A percentile compares a stretch with the other conserved stretches of the same genome.
Conservation (phyloP, 1,139 yeast species). For the Nakaseomyces delphensis region DNA sequence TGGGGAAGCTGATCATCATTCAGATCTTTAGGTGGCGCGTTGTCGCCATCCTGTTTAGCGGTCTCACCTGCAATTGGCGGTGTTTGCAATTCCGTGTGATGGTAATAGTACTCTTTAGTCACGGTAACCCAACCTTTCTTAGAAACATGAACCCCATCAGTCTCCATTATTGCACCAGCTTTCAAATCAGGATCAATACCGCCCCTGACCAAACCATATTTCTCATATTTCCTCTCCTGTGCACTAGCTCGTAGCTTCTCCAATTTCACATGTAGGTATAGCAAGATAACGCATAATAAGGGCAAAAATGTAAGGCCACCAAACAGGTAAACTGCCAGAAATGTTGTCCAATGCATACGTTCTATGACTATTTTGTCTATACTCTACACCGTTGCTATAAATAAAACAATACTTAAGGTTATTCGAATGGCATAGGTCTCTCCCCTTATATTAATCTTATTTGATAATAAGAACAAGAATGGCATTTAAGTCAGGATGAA, state of each 20-base stretch:
- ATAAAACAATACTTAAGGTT: neutral
- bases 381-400: too few species aligned
- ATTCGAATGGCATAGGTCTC: too few species aligned
- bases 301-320: conserved; percentile 84
- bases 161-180: conserved; percentile 58
- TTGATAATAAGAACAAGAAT: too few species aligned
- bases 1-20: conserved; percentile 30
- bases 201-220: conserved; percentile 11
- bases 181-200: conserved; percentile 38
- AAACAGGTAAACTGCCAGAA: conserved; percentile 38
- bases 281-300: conserved; percentile 33
- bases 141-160: conserved; percentile 53
- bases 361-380: neutral
- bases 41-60: conserved; percentile 33
- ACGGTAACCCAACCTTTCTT: conserved; percentile 78
- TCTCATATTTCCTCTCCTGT: conserved; percentile 20
- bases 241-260: conserved; percentile 18
- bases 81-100: conserved; percentile 49
- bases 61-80: conserved; percentile 23
- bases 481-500: too few species aligned
- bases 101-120: conserved; percentile 60
- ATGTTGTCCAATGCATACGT: conserved; percentile 12
- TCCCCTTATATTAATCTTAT: too few species aligned
- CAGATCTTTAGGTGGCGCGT: conserved; percentile 28
- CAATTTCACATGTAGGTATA: conserved; percentile 16